These are phyloP conservation scores for Mycena metata DNA, from an alignment of 768 basidiomycete genomes.

Conservation along the genomic window DNA sequence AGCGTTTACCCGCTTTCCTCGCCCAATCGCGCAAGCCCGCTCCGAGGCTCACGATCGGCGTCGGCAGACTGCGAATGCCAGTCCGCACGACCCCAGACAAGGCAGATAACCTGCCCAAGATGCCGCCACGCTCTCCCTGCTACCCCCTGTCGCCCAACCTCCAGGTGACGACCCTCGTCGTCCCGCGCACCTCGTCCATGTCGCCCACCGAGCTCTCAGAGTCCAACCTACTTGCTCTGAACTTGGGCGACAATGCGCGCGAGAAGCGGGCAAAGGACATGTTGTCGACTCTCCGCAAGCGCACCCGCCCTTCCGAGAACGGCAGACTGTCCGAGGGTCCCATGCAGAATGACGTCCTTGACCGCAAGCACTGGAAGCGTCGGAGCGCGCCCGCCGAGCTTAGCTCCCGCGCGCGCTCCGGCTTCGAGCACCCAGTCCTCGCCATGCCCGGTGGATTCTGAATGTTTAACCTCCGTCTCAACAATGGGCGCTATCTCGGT, in stretches of 20 bases:
- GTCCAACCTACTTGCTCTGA: conserved; percentile 64
- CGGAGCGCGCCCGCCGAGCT: conserved; percentile 77
- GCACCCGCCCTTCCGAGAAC: conserved; percentile 59
- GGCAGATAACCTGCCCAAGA: conserved; percentile 43
- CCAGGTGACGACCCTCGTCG: conserved; percentile 62
- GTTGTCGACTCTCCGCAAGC: conserved; percentile 73
- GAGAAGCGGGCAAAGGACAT: conserved; percentile 72
- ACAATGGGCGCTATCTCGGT: conserved; percentile 12
- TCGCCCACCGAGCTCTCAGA: conserved; percentile 66
- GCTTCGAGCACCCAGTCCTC: conserved; percentile 73
- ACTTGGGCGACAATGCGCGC: conserved; percentile 67
- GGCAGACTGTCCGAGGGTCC: conserved; percentile 34
- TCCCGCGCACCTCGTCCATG: conserved; percentile 58
- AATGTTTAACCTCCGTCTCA: background rate
- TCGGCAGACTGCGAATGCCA: conserved; percentile 61
- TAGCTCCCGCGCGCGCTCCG: conserved; percentile 60
- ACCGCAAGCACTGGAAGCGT: conserved; percentile 60
- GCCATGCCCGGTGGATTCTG: conserved; percentile 72
- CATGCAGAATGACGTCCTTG: conserved; percentile 41
- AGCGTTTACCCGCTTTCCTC: conserved; percentile 40
- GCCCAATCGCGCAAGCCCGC: conserved; percentile 34
- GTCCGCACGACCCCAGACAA: conserved; percentile 48
- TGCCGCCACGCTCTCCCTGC: conserved; percentile 51
- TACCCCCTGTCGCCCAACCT: conserved; percentile 58
- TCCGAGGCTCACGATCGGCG: conserved; percentile 47